Evolutionary conservation across 2,329 filamentous ascomycete species (phyloP).

Genomic region (Talaromyces sp.): DNA sequence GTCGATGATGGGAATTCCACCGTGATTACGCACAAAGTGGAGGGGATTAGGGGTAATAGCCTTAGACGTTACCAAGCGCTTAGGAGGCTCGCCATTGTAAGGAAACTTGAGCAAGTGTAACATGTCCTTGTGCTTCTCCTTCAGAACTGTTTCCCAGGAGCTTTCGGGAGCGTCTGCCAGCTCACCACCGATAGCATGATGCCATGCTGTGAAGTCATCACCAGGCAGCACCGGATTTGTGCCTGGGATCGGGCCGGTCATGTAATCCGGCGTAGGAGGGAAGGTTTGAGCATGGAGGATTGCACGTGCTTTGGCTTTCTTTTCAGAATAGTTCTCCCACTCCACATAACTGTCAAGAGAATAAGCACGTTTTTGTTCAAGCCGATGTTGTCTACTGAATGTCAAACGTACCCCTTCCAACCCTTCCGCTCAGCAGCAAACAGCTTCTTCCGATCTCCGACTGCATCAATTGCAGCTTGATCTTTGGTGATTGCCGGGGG

Average conservation of each 20-base stretch:
- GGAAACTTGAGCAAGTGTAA: constrained; percentile 61
- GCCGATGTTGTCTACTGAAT: neutral
- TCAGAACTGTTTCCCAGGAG: constrained; percentile 54
- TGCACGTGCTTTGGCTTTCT: constrained; percentile 58
- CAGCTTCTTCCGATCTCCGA: constrained; percentile 38
- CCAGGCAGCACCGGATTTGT: constrained; percentile 59
- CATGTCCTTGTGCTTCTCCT: constrained; percentile 60
- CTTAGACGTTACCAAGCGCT: constrained; percentile 54
- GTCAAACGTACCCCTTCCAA: constrained; percentile 43
- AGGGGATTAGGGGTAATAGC: constrained; percentile 58
- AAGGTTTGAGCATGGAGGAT: constrained; percentile 55
- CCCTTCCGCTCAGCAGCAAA: constrained; percentile 46
- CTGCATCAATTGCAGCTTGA: constrained; percentile 39
- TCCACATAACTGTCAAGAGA: constrained; percentile 54
- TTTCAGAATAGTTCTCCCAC: constrained; percentile 68
- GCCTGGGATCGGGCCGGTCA: constrained; percentile 53
- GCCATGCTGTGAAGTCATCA: constrained; percentile 57
- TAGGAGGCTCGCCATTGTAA: constrained; percentile 62
- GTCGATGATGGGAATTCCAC: constrained; percentile 65
- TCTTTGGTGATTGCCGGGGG: constrained; percentile 37
- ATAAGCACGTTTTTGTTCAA: neutral
- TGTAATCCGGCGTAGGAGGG: constrained; percentile 52
- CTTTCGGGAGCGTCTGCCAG: constrained; percentile 53
- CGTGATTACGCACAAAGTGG: constrained; percentile 70
- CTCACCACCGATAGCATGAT: constrained; percentile 51